These are phyloP conservation scores for Trypanosoma lewisi DNA, from an alignment of 208 protist species.

Conservation along the genomic window DNA sequence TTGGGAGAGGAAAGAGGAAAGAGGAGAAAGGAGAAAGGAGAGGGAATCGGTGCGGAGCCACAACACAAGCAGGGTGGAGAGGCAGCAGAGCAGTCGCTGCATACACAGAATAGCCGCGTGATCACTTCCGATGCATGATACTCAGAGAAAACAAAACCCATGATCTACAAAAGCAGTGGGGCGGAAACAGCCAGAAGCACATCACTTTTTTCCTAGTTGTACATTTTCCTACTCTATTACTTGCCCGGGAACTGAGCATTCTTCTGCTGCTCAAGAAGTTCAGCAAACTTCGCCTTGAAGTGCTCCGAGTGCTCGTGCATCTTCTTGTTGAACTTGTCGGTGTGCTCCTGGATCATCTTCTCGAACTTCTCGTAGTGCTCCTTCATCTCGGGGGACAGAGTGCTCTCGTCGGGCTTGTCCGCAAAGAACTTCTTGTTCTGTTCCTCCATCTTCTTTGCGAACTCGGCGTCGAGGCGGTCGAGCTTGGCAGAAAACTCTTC, in stretches of 20 bases:
- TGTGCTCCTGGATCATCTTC: slow-evolving; percentile 93
- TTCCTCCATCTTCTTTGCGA: slow-evolving; percentile 91
- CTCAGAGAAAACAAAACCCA: too few species aligned
- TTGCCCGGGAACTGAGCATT: slow-evolving; percentile 88
- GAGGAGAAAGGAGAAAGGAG: too few species aligned
- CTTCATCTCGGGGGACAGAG: slow-evolving; percentile 90
- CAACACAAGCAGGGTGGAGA: too few species aligned
- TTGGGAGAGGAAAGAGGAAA: not conserved
- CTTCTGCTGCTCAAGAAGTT: slow-evolving; percentile 92
- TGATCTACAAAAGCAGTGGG: too few species aligned
- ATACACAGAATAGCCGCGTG: too few species aligned
- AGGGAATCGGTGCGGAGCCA: too few species aligned
- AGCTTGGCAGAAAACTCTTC: slow-evolving; percentile 89
- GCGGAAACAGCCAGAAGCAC: slow-evolving; percentile 5
- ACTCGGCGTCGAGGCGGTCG: slow-evolving; percentile 88
- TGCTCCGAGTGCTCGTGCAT: slow-evolving; percentile 90
- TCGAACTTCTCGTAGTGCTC: slow-evolving; percentile 92
- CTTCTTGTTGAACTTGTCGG: slow-evolving; percentile 93
- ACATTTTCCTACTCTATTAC: slow-evolving; percentile 73
- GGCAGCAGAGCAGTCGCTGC: too few species aligned
- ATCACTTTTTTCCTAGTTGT: slow-evolving; percentile 90
- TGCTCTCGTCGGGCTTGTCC: slow-evolving; percentile 87
- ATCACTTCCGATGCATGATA: too few species aligned
- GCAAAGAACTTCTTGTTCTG: slow-evolving; percentile 93
- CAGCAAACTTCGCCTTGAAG: slow-evolving; percentile 90